Evolutionary conservation across 352 stramenopile genomes (phyloP), one percentile per base, ranked within the genome.

Genomic region (Peronospora destructor): DNA sequence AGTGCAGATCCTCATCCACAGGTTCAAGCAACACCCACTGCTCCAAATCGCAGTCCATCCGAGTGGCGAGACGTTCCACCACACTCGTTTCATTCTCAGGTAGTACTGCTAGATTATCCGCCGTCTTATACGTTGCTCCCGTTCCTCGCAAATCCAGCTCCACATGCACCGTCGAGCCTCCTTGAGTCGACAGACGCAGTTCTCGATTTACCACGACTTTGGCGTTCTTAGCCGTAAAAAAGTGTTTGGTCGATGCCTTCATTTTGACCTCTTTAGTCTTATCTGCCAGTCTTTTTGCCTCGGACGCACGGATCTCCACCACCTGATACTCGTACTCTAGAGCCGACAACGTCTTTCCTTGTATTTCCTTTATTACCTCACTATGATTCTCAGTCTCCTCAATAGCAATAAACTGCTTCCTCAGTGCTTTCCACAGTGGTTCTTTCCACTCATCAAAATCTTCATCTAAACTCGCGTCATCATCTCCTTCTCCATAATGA

Each of bases 391-490:
- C 37, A 43, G 10, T 5, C 10, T 71, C 57, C 0, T 59, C 60
- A 8, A 54, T 64, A 4, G 62, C 16, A n/a, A 87, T 55, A 49
- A 87, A 86, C 54, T 84, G 73, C 51, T 69, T 71, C 35, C 75
- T 66, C 40, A 91, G 49, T 19, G 63, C 59, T 40, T 74, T 78
- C 95, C 95, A 99, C 19, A 91, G 42, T 2, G 64, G 73, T 59
- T 98, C 94, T 63, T 98, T 98, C 77, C 98, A 97, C 19, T 94
- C 92, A 65, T 96, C 84, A 58, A 95, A 87, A 44, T 94, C 83
- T 16, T 90, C 76, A 46, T 98, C 93, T 33, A 98, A 66, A 57
- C 91, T 85, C 37, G 87, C 80, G 64, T 98, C 92, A 61, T 99
- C 97, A 61, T 99, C 96, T 12, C 97, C 97, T 53, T 98, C 75